These are phyloP conservation scores for Coemansia asiatica DNA, from an alignment of 192 early-diverging fungal genomes.

Conservation along the genomic window DNA sequence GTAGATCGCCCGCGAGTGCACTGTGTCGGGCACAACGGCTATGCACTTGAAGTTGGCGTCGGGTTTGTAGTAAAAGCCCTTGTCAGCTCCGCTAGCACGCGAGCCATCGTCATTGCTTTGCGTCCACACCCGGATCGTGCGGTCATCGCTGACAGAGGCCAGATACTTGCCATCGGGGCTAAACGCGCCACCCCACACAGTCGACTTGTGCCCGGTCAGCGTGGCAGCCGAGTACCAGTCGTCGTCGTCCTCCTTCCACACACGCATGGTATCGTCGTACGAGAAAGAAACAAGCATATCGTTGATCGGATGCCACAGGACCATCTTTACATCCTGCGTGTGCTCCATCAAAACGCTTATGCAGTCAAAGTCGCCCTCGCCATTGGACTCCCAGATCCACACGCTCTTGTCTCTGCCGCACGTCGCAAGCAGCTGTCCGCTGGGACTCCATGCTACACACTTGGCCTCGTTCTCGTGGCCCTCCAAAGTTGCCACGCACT, in stretches of 20 bases:
- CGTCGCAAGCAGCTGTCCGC: slow-evolving; percentile 84
- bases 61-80: slow-evolving; percentile 55
- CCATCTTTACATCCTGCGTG: slow-evolving; percentile 94
- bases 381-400: slow-evolving; percentile 92
- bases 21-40: slow-evolving; percentile 59
- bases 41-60: slow-evolving; percentile 72
- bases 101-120: slow-evolving; percentile 22
- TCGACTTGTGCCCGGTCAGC: slow-evolving; percentile 81
- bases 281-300: slow-evolving; percentile 83
- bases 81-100: slow-evolving; percentile 50
- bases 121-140: slow-evolving; percentile 80
- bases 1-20: slow-evolving; percentile 87
- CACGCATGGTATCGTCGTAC: slow-evolving; percentile 92
- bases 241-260: slow-evolving; percentile 94
- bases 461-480: slow-evolving; percentile 99
- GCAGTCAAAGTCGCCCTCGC: slow-evolving; percentile 94
- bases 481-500: slow-evolving; percentile 91
- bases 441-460: slow-evolving; percentile 81
- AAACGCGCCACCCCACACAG: slow-evolving; percentile 94
- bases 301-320: slow-evolving; percentile 85
- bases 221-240: slow-evolving; percentile 94
- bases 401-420: slow-evolving; percentile 96
- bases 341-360: slow-evolving; percentile 94
- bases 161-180: slow-evolving; percentile 62
- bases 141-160: slow-evolving; percentile 87